Conservation (phyloP, 768 basidiomycete genomes). For the Agaricus subrufescens region DNA sequence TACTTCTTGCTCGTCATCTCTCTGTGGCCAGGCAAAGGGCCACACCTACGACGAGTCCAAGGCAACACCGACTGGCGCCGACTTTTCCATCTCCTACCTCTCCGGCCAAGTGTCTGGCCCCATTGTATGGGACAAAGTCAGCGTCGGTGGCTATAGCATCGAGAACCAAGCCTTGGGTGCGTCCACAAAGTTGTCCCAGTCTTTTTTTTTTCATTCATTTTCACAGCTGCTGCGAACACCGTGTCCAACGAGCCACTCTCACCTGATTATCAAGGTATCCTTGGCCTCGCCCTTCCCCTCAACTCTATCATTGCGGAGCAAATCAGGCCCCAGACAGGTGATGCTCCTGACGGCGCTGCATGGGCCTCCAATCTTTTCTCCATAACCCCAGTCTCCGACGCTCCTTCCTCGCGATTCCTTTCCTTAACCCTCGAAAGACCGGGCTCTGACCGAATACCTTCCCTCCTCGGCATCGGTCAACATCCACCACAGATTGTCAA, state of each 20-base stretch:
- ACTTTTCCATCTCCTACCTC: slow-evolving; percentile 55
- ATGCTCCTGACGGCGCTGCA: slow-evolving; percentile 60
- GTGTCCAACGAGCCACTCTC: slow-evolving; percentile 57
- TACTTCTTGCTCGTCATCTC: slow-evolving; percentile 50
- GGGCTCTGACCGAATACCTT: slow-evolving; percentile 50
- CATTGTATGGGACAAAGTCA: slow-evolving; percentile 64
- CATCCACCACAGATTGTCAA: slow-evolving; percentile 54
- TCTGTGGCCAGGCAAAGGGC: slow-evolving; percentile 43
- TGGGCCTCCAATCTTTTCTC: slow-evolving; percentile 70
- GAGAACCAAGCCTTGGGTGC: slow-evolving; percentile 66
- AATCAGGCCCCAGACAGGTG: slow-evolving; percentile 44
- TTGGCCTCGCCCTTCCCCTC: slow-evolving; percentile 71
- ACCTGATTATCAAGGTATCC: slow-evolving; percentile 55
- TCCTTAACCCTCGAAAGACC: slow-evolving; percentile 68
- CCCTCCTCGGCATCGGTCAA: slow-evolving; percentile 62
- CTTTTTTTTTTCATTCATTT: background rate
- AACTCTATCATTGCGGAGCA: slow-evolving; percentile 59
- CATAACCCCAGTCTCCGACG: slow-evolving; percentile 45
- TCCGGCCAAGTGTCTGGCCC: slow-evolving; percentile 55
- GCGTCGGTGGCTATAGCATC: slow-evolving; percentile 61
- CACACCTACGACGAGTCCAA: slow-evolving; percentile 48
- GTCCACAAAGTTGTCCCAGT: slow-evolving; percentile 11
- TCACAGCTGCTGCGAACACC: slow-evolving; percentile 50
- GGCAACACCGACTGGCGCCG: slow-evolving; percentile 32
- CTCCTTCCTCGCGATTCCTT: slow-evolving; percentile 61